Evolutionary conservation across 805 yeast genomes (phyloP), one percentile per base, ranked within the genome.

Genomic region (Helenozyma rhizophorensis): DNA sequence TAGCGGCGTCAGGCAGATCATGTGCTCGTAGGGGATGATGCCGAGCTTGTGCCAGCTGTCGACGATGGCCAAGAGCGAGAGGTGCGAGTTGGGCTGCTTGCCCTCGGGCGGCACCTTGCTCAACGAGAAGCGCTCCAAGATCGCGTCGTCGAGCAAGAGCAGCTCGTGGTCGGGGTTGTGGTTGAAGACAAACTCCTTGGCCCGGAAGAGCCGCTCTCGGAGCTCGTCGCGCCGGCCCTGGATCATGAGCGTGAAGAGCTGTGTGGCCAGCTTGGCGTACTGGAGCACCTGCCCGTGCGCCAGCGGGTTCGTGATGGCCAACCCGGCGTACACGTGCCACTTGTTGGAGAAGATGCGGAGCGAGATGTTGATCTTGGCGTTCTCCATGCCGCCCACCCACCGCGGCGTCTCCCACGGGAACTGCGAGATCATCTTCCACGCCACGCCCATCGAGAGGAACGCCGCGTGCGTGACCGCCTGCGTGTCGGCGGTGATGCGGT

Each of bases 401-500:
- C 81, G 76, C 1, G 81, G 74, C 3, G 79, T 72, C 42, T 78
- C 81, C 98, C 98, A 93, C 0, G 98, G 98, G 54, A 87, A 93
- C 54, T 83, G 81, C 50, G 80, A 73, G 41, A 73, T 68, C 28
- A 79, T 74, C 45, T 75, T 82, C 98, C 98, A 93, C 6, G 97
- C 97, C 6, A 80, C 78, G 4, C 98, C 98, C 98, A 93, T 93
- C 36, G 94, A 81, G 38, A 93, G 65, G 52, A 93, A 93, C 0
- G 97, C 97, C 9, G 97, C 97, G 55, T 93, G 98, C 0, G 98
- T 93, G 12, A 90, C 96, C 0, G 97, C 97, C 58, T 93, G 98
- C 2, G 97, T 93, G 56, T 93, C 98, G 0, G 98, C 98, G 1
- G 98, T 90, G 42, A 93, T 90, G 48, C 74, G 76, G 56, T 93